A percentile compares a stretch with the other conserved stretches of the same genome.
These are phyloP conservation scores for Trichoderma asperelloides DNA, from an alignment of 495 filamentous ascomycete species.

Conservation along the genomic window DNA sequence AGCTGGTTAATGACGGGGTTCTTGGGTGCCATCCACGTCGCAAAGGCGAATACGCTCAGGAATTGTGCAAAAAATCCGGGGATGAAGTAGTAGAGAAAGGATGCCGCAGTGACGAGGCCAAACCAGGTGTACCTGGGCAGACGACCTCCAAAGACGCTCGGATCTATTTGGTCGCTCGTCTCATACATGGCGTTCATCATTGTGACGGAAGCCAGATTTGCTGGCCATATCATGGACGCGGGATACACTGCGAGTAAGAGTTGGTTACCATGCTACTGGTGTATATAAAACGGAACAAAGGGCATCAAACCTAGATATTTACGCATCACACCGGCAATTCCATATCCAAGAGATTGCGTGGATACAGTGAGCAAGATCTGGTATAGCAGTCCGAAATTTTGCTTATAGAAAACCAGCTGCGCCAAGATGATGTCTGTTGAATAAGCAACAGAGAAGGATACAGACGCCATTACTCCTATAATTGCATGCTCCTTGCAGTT, in stretches of 20 bases:
- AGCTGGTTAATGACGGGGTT: slow-evolving; percentile 62
- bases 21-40: slow-evolving; percentile 52
- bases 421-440: slow-evolving; percentile 63
- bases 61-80: slow-evolving; percentile 51
- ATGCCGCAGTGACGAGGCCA: slow-evolving; percentile 36
- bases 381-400: slow-evolving; percentile 59
- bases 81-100: slow-evolving; percentile 52
- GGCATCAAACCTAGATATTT: slow-evolving; percentile 31
- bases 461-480: slow-evolving; percentile 65
- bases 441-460: slow-evolving; percentile 53
- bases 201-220: slow-evolving; percentile 52
- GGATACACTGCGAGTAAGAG: slow-evolving; percentile 38
- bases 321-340: slow-evolving; percentile 58
- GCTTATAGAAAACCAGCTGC: slow-evolving; percentile 55
- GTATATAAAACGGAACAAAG: neutral
- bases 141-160: slow-evolving; percentile 41
- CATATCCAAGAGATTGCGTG: slow-evolving; percentile 66
- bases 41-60: slow-evolving; percentile 50
- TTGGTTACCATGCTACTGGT: neutral
- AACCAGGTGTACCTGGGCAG: slow-evolving; percentile 56
- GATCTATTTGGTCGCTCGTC: slow-evolving; percentile 35
- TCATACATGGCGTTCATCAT: slow-evolving; percentile 68
- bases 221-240: slow-evolving; percentile 71
- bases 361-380: slow-evolving; percentile 60
- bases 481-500: slow-evolving; percentile 75